Conservation (phyloP, 176 grass and related monocot species). For the Ananas comosus region DNA sequence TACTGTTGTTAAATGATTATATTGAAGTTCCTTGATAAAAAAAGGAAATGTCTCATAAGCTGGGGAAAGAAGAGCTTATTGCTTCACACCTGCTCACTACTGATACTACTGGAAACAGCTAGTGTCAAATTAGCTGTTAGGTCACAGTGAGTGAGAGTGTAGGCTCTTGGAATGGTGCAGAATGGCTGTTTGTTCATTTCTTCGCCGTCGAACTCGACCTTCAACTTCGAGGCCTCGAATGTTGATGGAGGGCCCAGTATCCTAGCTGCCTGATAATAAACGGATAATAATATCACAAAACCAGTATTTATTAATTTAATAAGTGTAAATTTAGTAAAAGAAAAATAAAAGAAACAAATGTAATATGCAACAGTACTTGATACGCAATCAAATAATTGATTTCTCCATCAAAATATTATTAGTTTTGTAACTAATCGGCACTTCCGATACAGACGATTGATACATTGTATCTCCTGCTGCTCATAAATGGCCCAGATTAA, state of each 20-base stretch:
- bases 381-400: too few relatives aligned
- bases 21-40: too few relatives aligned
- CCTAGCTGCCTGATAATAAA: slow-evolving; percentile 51
- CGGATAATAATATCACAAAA: neutral
- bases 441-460: too few relatives aligned
- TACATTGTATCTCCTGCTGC: too few relatives aligned
- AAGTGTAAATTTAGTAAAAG: neutral
- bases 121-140: slow-evolving; percentile 80
- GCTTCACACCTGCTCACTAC: slow-evolving; percentile 31
- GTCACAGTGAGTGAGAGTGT: slow-evolving; percentile 89
- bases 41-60: too few relatives aligned
- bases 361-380: neutral
- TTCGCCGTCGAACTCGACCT: slow-evolving; percentile 52
- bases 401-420: too few relatives aligned
- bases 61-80: neutral
- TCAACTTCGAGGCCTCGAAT: slow-evolving; percentile 80
- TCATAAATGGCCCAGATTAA: too few relatives aligned
- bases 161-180: slow-evolving; percentile 41
- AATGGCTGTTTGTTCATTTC: slow-evolving; percentile 31
- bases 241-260: slow-evolving; percentile 63
- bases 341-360: neutral
- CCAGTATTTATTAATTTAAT: neutral
- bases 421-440: too few relatives aligned
- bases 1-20: too few relatives aligned
- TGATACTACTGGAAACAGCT: slow-evolving; percentile 47